These are phyloP conservation scores for Starmerella bacillaris DNA, from an alignment of 805 yeast species.

Conservation along the genomic window DNA sequence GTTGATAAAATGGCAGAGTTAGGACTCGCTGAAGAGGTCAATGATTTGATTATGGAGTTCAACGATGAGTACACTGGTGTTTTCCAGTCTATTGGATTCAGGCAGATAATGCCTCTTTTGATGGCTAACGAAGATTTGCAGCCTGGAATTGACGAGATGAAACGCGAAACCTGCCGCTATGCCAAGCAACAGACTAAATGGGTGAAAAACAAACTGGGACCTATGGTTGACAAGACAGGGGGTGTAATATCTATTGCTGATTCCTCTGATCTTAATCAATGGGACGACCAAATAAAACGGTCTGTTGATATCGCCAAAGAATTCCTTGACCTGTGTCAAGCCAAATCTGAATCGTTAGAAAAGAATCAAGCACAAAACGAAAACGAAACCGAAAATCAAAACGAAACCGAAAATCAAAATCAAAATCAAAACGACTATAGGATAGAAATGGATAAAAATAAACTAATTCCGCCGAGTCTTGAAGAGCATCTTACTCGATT, in stretches of 20 bases:
- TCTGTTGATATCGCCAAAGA: conserved; percentile 34
- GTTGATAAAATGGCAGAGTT: conserved; percentile 65
- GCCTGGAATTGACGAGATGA: conserved; percentile 35
- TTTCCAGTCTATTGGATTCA: conserved; percentile 90
- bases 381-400: too few species aligned
- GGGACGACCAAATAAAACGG: conserved; percentile 32
- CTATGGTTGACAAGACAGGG: conserved; percentile 41
- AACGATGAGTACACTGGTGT: conserved; percentile 36
- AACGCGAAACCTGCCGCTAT: conserved; percentile 63
- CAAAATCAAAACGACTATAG: too few species aligned
- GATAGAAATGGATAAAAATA: too few species aligned
- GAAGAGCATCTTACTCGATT: neutral
- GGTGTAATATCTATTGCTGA: conserved; percentile 44
- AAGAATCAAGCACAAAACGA: too few species aligned
- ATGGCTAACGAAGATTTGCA: neutral
- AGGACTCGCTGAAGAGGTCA: conserved; percentile 58
- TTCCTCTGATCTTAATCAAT: conserved; percentile 50
- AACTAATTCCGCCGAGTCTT: neutral
- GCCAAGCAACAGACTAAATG: conserved; percentile 81
- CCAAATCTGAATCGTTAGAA: neutral
- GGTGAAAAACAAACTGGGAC: conserved; percentile 55
- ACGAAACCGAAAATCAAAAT: too few species aligned
- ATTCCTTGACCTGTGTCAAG: conserved; percentile 21
- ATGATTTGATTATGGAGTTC: conserved; percentile 31
- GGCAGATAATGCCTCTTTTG: conserved; percentile 23